Conservation (phyloP, 768 basidiomycete genomes). For the Cystofilobasidium ferigula region DNA sequence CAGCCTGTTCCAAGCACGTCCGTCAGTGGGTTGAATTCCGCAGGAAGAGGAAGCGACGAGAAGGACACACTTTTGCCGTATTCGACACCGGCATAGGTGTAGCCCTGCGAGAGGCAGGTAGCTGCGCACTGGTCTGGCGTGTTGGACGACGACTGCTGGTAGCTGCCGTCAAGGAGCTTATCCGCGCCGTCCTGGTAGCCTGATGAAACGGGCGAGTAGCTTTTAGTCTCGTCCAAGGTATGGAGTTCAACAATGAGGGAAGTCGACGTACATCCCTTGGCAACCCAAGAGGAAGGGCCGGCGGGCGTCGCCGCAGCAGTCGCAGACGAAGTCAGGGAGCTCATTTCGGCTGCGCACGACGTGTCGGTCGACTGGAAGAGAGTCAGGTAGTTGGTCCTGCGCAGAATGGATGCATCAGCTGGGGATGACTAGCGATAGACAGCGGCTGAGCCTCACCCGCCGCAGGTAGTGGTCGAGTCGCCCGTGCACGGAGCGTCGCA, state of each 20-base stretch:
- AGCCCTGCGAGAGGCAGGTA: conserved; percentile 14
- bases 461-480: conserved; percentile 14
- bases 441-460: too few relatives aligned
- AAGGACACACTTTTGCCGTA: not conserved
- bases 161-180: conserved; percentile 7
- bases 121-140: conserved; percentile 17
- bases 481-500: conserved; percentile 21
- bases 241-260: too few relatives aligned
- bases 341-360: not conserved
- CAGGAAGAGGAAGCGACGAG: too few relatives aligned
- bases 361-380: conserved; percentile 19
- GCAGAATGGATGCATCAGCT: not conserved
- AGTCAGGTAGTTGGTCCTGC: conserved; percentile 3
- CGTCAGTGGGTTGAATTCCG: too few relatives aligned
- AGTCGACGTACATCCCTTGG: too few relatives aligned
- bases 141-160: not conserved
- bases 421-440: not conserved
- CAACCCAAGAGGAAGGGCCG: too few relatives aligned
- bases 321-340: not conserved
- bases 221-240: too few relatives aligned
- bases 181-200: too few relatives aligned
- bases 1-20: too few relatives aligned
- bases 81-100: conserved; percentile 22
- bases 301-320: not conserved
- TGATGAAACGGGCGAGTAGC: too few relatives aligned